Percentiles rank a stretch among this genome's conserved stretches.
Evolutionary conservation across 352 stramenopile species (phyloP).

Genomic region (Globisporangium paroecandrum): DNA sequence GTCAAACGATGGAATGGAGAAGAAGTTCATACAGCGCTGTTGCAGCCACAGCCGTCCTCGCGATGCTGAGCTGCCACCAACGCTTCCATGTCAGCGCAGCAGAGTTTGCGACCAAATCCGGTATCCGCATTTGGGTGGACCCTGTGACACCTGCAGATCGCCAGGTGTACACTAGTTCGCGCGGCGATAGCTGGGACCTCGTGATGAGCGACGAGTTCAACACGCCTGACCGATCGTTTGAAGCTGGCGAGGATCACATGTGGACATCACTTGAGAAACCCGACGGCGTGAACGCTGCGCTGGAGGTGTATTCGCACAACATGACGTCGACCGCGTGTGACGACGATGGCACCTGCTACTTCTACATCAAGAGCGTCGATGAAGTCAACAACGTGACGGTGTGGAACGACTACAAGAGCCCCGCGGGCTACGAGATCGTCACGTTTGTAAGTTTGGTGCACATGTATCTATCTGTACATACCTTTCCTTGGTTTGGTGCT

Average conservation of each 20-base stretch:
- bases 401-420: slow-evolving; percentile 63
- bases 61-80: neutral
- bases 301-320: slow-evolving; percentile 63
- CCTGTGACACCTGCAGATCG: slow-evolving; percentile 30
- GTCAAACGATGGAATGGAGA: neutral
- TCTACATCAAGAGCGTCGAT: slow-evolving; percentile 52
- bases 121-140: slow-evolving; percentile 48
- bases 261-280: slow-evolving; percentile 34
- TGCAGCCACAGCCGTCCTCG: neutral
- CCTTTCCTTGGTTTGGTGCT: neutral
- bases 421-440: slow-evolving; percentile 45
- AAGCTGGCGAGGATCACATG: slow-evolving; percentile 51
- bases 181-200: slow-evolving; percentile 51
- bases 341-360: slow-evolving; percentile 37
- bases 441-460: slow-evolving; percentile 51
- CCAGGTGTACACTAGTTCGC: slow-evolving; percentile 26
- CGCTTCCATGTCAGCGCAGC: neutral
- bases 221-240: slow-evolving; percentile 59
- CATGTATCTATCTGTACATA: neutral
- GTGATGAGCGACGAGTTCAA: slow-evolving; percentile 83
- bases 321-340: slow-evolving; percentile 52
- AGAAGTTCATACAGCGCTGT: neutral
- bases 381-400: slow-evolving; percentile 51
- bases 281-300: slow-evolving; percentile 58
- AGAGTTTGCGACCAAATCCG: slow-evolving; percentile 25